These are phyloP conservation scores for Penicillium turbatum DNA, from an alignment of 495 filamentous ascomycete genomes.

Conservation along the genomic window DNA sequence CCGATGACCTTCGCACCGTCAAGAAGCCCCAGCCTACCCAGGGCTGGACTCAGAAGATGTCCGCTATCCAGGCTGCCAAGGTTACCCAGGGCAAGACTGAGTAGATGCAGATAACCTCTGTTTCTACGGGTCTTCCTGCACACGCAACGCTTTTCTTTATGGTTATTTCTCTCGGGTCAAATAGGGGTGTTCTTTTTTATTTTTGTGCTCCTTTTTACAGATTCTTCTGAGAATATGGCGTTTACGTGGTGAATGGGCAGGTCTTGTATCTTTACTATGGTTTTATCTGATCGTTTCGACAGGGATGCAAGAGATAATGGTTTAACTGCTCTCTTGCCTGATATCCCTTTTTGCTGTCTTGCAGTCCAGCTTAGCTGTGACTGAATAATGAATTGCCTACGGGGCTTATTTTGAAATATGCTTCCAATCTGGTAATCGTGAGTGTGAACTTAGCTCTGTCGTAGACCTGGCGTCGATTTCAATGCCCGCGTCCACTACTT, in stretches of 20 bases:
- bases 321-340: neutral
- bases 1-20: slow-evolving; percentile 90
- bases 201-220: neutral
- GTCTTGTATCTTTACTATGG: slow-evolving; percentile 3
- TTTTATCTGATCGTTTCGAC: neutral
- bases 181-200: slow-evolving; percentile 3
- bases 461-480: neutral
- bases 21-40: slow-evolving; percentile 82
- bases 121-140: neutral
- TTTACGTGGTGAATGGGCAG: slow-evolving; percentile 4
- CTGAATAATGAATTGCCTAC: slow-evolving; percentile 5
- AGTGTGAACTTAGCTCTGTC: neutral
- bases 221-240: slow-evolving; percentile 6
- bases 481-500: neutral
- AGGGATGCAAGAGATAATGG: neutral
- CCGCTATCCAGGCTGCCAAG: slow-evolving; percentile 90
- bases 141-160: neutral
- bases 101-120: slow-evolving; percentile 12
- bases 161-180: neutral
- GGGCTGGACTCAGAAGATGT: slow-evolving; percentile 93
- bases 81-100: slow-evolving; percentile 48
- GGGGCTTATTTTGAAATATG: neutral
- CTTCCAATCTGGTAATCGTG: neutral
- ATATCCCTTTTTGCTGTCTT: neutral
- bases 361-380: neutral